phyloP scores from a whole-genome alignment of 257 asterid species.

The Scutellaria galericulata region DNA sequence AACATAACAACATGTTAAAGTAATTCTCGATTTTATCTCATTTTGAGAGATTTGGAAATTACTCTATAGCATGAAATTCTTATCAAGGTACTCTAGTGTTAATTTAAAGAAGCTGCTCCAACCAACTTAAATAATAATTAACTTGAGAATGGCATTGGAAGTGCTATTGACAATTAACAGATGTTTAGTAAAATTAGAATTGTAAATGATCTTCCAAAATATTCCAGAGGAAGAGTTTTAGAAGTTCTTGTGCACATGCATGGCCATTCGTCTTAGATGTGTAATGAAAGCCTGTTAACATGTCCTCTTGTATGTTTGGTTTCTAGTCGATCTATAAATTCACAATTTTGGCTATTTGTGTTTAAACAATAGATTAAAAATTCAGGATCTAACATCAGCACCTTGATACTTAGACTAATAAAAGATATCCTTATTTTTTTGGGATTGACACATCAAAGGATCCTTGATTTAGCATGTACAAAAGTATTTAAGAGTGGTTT shows the following conservation, averaged over 20 bases:
- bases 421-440: neutral
- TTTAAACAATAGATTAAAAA: neutral
- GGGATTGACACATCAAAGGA: neutral
- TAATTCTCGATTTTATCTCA: neutral
- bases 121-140: neutral
- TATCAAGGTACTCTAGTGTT: neutral
- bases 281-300: neutral
- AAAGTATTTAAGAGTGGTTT: neutral
- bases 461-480: neutral
- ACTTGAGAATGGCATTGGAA: neutral
- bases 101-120: constrained; percentile 1
- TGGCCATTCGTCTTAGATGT: neutral
- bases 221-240: neutral
- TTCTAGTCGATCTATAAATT: neutral
- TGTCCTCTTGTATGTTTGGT: neutral
- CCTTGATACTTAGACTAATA: neutral
- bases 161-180: neutral
- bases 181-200: neutral
- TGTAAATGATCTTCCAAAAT: neutral
- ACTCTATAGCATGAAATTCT: neutral
- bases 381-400: neutral
- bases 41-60: constrained; percentile 1
- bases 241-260: constrained; percentile 7
- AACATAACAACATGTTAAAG: neutral
- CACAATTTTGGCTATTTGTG: neutral